phyloP scores from a whole-genome alignment of 2,329 filamentous ascomycete species.

The Trichophyton benhamiae region DNA sequence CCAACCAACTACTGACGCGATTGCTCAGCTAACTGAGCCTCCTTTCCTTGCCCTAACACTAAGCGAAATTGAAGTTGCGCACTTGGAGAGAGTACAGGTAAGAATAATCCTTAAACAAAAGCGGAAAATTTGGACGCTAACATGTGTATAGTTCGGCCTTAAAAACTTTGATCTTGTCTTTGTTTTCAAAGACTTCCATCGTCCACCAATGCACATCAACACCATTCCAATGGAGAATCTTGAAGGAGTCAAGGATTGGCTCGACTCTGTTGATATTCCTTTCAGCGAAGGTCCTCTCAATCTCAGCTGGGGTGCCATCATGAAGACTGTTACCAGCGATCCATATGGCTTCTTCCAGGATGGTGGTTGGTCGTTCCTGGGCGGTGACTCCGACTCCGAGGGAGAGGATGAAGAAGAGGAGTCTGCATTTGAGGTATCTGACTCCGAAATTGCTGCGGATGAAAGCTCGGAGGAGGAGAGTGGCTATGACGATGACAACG shows the following conservation, averaged over 20 bases:
- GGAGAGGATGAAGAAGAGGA: conserved; percentile 73
- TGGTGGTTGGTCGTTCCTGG: conserved; percentile 88
- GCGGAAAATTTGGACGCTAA: background rate
- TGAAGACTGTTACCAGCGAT: conserved; percentile 95
- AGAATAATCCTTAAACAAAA: conserved; percentile 14
- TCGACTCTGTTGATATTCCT: conserved; percentile 89
- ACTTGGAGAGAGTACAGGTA: conserved; percentile 77
- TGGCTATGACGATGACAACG: conserved; percentile 87
- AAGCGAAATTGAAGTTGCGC: conserved; percentile 89
- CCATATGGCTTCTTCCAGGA: conserved; percentile 91
- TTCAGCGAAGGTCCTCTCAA: conserved; percentile 92
- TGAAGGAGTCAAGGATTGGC: conserved; percentile 93
- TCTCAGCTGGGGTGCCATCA: conserved; percentile 97
- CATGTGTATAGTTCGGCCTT: conserved; percentile 58
- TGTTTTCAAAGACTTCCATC: conserved; percentile 92
- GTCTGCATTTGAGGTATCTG: conserved; percentile 80
- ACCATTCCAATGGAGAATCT: conserved; percentile 93
- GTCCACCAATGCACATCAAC: conserved; percentile 88
- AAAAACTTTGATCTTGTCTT: conserved; percentile 99
- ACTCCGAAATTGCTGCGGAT: conserved; percentile 59
- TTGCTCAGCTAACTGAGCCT: conserved; percentile 92
- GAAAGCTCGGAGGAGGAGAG: conserved; percentile 79
- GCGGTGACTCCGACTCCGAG: conserved; percentile 76
- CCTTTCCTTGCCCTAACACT: conserved; percentile 94
- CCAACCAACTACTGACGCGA: conserved; percentile 89